Evolutionary conservation across 176 grass and related monocot species (phyloP).

Genomic region (Miscanthus lutarioriparius): DNA sequence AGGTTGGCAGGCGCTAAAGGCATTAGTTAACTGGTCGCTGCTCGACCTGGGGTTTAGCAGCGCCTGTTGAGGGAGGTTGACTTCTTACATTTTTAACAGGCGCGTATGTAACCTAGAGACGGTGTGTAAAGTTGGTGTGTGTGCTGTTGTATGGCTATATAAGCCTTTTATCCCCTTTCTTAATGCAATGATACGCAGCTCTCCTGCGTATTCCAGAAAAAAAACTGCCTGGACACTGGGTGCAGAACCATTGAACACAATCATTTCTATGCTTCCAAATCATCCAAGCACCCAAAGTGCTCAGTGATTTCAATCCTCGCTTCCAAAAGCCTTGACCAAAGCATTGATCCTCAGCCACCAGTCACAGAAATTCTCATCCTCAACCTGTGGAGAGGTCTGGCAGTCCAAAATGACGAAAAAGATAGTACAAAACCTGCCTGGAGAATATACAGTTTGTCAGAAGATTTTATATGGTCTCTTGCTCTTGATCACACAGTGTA

Average conservation of each 20-base stretch:
- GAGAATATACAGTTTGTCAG: background rate
- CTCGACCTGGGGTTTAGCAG: no score
- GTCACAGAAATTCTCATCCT: background rate
- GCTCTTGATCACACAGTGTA: background rate
- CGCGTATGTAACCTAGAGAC: no score
- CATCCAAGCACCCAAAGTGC: background rate
- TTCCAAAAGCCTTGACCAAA: background rate
- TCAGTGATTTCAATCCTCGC: background rate
- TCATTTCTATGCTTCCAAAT: background rate
- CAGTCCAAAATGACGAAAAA: background rate
- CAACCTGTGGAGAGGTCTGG: background rate
- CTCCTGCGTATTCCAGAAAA: no score
- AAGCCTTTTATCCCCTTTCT: no score
- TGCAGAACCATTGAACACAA: background rate
- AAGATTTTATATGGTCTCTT: background rate
- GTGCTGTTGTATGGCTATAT: no score
- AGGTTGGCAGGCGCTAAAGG: no score
- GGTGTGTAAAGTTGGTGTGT: no score
- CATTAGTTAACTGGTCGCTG: no score
- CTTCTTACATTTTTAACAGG: no score
- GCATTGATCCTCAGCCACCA: background rate
- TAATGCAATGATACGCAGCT: no score
- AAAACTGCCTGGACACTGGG: background rate
- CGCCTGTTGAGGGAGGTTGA: no score
- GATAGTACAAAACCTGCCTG: background rate